Conservation (phyloP, 2,329 filamentous ascomycete species). For the Paraphoma chrysanthemicola region DNA sequence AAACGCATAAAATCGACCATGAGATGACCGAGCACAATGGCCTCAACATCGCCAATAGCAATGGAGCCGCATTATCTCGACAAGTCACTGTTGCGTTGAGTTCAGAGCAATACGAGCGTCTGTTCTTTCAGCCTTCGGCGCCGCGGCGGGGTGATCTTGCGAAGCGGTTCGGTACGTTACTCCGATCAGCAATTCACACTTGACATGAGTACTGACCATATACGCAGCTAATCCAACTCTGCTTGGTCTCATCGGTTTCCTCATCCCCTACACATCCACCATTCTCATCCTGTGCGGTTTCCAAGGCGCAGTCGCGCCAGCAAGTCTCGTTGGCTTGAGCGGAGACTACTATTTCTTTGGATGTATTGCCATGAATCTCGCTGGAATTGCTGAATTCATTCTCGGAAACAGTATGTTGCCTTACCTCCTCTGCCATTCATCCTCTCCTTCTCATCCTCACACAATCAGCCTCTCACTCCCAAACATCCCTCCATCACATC, state of each 20-base stretch:
- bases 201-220: not conserved
- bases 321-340: conserved; percentile 25
- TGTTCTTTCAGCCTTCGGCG: conserved; percentile 32
- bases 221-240: conserved; percentile 22
- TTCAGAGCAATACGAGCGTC: conserved; percentile 28
- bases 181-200: accelerated
- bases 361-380: conserved; percentile 25
- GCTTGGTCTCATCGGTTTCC: conserved; percentile 24
- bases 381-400: conserved; percentile 28
- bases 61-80: conserved; percentile 15
- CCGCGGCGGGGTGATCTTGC: conserved; percentile 27
- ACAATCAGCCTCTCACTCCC: not conserved
- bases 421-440: not conserved
- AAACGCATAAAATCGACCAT: conserved; percentile 17
- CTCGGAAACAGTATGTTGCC: conserved; percentile 23
- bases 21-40: conserved; percentile 24
- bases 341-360: conserved; percentile 33
- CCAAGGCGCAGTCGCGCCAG: conserved; percentile 23
- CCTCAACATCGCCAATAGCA: conserved; percentile 6
- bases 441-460: not conserved
- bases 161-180: conserved; percentile 21
- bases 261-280: conserved; percentile 29
- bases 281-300: conserved; percentile 28
- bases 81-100: conserved; percentile 27
- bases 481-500: too few relatives aligned